Percentiles rank a stretch among this genome's conserved stretches.
Conservation (phyloP, 1,284 basidiomycete genomes). For the Ustilago sp. region DNA sequence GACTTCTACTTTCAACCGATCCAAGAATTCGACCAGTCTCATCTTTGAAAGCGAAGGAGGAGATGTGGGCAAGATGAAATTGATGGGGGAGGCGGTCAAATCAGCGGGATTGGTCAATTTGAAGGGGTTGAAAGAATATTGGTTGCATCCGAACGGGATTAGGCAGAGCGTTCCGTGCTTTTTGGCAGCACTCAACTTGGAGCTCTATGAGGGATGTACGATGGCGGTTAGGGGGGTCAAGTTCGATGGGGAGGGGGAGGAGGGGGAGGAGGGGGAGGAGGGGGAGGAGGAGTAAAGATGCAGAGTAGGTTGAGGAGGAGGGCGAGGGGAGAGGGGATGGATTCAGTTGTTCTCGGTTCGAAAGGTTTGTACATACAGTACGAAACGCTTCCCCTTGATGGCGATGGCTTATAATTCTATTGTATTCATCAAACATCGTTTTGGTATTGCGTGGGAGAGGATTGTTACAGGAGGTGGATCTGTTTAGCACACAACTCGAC, state of each 20-base stretch:
- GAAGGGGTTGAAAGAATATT: slow-evolving; percentile 70
- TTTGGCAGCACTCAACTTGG: slow-evolving; percentile 72
- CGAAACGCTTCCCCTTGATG: background rate
- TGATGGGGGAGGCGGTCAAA: slow-evolving; percentile 70
- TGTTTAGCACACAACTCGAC: slow-evolving; percentile 15
- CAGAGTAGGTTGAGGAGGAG: slow-evolving; percentile 12
- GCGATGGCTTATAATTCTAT: slow-evolving; percentile 11
- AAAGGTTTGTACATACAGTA: background rate
- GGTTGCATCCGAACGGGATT: slow-evolving; percentile 70
- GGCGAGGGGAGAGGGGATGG: background rate
- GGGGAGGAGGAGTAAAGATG: background rate
- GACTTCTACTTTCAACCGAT: slow-evolving; percentile 78
- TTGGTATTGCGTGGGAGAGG: background rate
- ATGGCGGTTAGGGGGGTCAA: slow-evolving; percentile 32
- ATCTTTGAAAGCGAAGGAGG: slow-evolving; percentile 71
- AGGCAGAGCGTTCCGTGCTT: slow-evolving; percentile 73
- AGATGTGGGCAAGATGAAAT: slow-evolving; percentile 72
- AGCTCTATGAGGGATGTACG: slow-evolving; percentile 70
- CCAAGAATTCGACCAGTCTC: slow-evolving; percentile 71
- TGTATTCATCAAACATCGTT: background rate
- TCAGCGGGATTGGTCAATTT: slow-evolving; percentile 49
- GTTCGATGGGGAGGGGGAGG: slow-evolving; percentile 19
- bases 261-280: too few relatives aligned
- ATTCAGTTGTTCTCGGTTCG: background rate
- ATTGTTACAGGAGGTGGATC: slow-evolving; percentile 2